Evolutionary conservation across 2,329 filamentous ascomycete species (phyloP).

Genomic region (Neofusicoccum cordaticola): DNA sequence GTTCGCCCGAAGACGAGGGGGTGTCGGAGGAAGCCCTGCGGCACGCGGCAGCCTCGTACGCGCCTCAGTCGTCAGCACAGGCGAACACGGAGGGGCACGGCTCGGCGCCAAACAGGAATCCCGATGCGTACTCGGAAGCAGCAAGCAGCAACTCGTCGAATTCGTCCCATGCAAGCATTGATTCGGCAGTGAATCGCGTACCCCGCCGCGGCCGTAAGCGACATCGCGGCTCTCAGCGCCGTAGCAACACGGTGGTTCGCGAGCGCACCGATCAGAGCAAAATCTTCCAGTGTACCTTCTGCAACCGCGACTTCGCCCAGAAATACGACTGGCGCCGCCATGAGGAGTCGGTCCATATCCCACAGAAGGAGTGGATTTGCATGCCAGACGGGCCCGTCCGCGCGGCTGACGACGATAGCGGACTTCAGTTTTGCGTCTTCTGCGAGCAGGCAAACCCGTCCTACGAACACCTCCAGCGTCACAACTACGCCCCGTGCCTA

Average conservation of each 20-base stretch:
- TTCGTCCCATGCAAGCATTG: conserved; percentile 24
- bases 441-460: conserved; percentile 47
- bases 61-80: not conserved
- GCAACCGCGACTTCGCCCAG: conserved; percentile 47
- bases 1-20: conserved; percentile 26
- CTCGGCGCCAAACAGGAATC: not conserved
- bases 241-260: conserved; percentile 19
- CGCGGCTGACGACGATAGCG: conserved; percentile 46
- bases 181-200: conserved; percentile 23
- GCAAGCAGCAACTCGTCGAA: conserved; percentile 22
- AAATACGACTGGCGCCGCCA: conserved; percentile 59
- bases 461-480: conserved; percentile 48
- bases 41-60: conserved; percentile 17
- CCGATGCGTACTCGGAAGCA: conserved; percentile 18
- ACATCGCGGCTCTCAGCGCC: conserved; percentile 20
- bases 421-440: conserved; percentile 53
- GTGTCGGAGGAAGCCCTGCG: conserved; percentile 22
- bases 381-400: conserved; percentile 45
- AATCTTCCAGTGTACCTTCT: conserved; percentile 54
- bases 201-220: conserved; percentile 25
- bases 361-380: conserved; percentile 61
- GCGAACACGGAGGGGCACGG: not conserved
- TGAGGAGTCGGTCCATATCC: conserved; percentile 61
- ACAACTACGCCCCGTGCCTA: conserved; percentile 56
- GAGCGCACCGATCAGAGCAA: conserved; percentile 21